Evolutionary conservation across 208 protist species (phyloP), one percentile per base, ranked within the genome.

Genomic region (Trypanosoma scelopori): DNA sequence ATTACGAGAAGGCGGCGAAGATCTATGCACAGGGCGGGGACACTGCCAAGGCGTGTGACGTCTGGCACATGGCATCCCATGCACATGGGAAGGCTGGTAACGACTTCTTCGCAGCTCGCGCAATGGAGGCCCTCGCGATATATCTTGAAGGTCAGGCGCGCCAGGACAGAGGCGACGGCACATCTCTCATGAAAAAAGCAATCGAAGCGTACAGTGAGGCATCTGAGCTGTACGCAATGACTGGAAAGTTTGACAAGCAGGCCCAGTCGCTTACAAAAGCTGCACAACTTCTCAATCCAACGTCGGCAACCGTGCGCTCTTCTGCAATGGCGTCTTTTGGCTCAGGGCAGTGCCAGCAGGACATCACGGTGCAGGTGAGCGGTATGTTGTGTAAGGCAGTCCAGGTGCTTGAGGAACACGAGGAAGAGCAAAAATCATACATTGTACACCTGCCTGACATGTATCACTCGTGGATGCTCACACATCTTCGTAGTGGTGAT

Each of bases 1-100:
- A 88, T 28, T 92, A 82, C 45, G 84, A 92, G 32, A 79, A 81
- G 23, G 88, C 88, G 1, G 85, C 82, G 18, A 83, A 78, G 61
- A 81, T 92, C 48, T 94, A 87, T 61, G 66, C 78, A 20, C 69
- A 78, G 45, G n/a, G 75, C 11, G 58, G 64, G 12, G 70, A 81
- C 62, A 65, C 74, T 27, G 51, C 48, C 2, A 84, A 79, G 57
- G 76, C 81, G 4, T 56, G 52, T 28, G 74, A 85, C 1, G 74
- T 79, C 12, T 89, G 76, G 75, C 64, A 53, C 20, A 56, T 52
- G 2, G 80, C 84, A 30, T 78, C 77, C 20, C 45, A 76, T 30
- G 71, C 75, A 25, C 66, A 87, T 45, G 47, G 75, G 58, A 87
- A 87, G 51, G 80, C 76, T 5, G 72, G 74, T 27, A 81, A 87